phyloP scores from a whole-genome alignment of 495 filamentous ascomycete species.

The Thozetella sp. region DNA sequence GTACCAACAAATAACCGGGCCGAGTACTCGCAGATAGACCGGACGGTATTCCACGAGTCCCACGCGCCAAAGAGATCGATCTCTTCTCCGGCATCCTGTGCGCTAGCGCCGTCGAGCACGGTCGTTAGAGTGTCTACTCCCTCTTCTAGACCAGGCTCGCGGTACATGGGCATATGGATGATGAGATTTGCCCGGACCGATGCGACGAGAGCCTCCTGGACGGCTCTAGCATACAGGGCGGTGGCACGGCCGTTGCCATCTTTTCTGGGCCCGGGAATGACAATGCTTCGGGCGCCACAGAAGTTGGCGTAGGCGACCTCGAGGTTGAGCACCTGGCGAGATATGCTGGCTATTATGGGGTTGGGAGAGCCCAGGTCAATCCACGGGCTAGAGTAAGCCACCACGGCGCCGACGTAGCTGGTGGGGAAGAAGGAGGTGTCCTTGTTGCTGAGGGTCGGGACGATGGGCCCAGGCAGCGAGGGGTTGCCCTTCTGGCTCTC shows the following conservation, averaged over 20 bases:
- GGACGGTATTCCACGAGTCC: slow-evolving; percentile 92
- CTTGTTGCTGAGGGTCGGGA: slow-evolving; percentile 69
- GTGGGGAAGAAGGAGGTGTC: slow-evolving; percentile 78
- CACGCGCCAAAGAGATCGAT: slow-evolving; percentile 75
- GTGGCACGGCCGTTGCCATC: slow-evolving; percentile 40
- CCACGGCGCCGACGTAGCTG: slow-evolving; percentile 67
- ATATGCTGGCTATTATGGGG: slow-evolving; percentile 78
- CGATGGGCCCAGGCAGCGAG: slow-evolving; percentile 46
- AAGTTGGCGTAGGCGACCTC: slow-evolving; percentile 95
- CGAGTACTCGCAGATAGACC: slow-evolving; percentile 86
- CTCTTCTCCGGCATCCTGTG: slow-evolving; percentile 22
- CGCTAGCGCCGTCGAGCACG: slow-evolving; percentile 25
- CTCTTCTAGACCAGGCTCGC: slow-evolving; percentile 42
- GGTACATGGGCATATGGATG: slow-evolving; percentile 81
- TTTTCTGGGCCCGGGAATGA: slow-evolving; percentile 74
- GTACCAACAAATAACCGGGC: slow-evolving; percentile 83
- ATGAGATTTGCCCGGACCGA: slow-evolving; percentile 78
- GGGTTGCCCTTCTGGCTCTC: slow-evolving; percentile 20
- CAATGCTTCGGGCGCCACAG: slow-evolving; percentile 81
- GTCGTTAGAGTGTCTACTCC: slow-evolving; percentile 37
- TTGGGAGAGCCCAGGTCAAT: slow-evolving; percentile 87
- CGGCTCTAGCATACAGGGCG: slow-evolving; percentile 79
- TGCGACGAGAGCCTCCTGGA: slow-evolving; percentile 75
- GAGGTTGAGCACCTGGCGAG: slow-evolving; percentile 83
- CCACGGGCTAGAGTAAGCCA: slow-evolving; percentile 81